A percentile compares a stretch with the other conserved stretches of the same genome.
Evolutionary conservation across 768 basidiomycete species (phyloP).

Genomic region (Holtermanniella nyarrowii): DNA sequence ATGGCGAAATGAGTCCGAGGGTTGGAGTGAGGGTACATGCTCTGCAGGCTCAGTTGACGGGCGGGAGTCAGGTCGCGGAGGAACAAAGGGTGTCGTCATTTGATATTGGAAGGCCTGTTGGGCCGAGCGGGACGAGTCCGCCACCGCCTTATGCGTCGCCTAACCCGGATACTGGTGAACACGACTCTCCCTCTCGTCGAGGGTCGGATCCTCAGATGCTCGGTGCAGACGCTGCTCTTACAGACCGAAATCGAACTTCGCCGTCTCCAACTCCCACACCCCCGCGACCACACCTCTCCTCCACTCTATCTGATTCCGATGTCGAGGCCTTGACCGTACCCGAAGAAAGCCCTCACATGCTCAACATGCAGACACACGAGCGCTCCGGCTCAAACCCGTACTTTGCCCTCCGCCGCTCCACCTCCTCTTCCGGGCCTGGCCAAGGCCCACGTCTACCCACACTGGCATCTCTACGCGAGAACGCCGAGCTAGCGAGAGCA

Average conservation of each 20-base stretch:
- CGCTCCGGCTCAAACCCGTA: background rate
- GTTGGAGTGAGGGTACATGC: slow-evolving; percentile 14
- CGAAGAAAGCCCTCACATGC: background rate
- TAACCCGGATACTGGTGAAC: slow-evolving; percentile 5
- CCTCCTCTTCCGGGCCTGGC: background rate
- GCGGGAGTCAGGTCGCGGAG: background rate
- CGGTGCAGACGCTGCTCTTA: background rate
- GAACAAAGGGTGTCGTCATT: too few species aligned
- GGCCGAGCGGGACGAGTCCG: slow-evolving; percentile 9
- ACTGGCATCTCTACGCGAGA: background rate
- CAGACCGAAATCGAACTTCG: background rate
- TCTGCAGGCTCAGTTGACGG: slow-evolving; percentile 1
- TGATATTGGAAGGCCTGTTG: background rate
- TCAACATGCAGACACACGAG: background rate
- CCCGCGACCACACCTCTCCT: background rate
- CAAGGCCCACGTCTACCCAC: background rate
- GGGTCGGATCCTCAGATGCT: background rate
- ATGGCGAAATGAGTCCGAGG: slow-evolving; percentile 16
- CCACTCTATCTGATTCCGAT: background rate
- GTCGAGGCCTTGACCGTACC: background rate
- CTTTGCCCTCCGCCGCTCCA: background rate
- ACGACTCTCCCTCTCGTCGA: background rate
- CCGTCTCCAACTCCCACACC: background rate
- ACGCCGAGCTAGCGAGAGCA: background rate
- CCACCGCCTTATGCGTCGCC: slow-evolving; percentile 25